Conservation (phyloP, 169 alveolate genomes). For the Eimeria tenella region DNA sequence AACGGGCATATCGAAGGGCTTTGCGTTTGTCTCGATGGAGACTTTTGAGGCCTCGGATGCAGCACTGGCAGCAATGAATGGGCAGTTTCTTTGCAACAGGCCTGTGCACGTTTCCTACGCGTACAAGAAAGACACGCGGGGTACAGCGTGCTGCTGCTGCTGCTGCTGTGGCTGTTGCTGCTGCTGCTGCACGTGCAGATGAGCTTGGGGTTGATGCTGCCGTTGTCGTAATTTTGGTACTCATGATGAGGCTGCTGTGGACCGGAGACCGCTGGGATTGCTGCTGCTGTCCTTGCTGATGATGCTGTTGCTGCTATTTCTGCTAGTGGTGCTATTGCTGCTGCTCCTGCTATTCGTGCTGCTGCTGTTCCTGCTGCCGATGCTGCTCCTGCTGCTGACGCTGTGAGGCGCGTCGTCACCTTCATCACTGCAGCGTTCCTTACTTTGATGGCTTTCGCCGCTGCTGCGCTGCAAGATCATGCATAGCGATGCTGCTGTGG, state of each 20-base stretch:
- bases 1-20: slow-evolving; percentile 94
- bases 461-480: no score
- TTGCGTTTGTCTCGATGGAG: slow-evolving; percentile 98
- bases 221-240: no score
- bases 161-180: not conserved
- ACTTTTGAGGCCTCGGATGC: slow-evolving; percentile 99
- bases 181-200: not conserved
- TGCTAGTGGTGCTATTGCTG: not conserved
- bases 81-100: slow-evolving; percentile 96
- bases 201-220: not conserved
- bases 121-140: slow-evolving; percentile 97
- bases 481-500: not conserved
- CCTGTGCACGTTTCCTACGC: slow-evolving; percentile 99
- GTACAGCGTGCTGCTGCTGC: slow-evolving; percentile 37
- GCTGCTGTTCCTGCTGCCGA: not conserved
- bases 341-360: not conserved
- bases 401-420: not conserved
- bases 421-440: not conserved
- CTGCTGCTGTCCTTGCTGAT: not conserved
- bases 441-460: no score
- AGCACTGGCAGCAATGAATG: slow-evolving; percentile 98
- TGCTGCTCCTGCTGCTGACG: not conserved
- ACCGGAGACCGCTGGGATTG: not conserved
- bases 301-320: not conserved
- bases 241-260: not conserved